These are phyloP conservation scores for Paecilomyces fulvus DNA, from an alignment of 2,329 filamentous ascomycete genomes.

Conservation along the genomic window DNA sequence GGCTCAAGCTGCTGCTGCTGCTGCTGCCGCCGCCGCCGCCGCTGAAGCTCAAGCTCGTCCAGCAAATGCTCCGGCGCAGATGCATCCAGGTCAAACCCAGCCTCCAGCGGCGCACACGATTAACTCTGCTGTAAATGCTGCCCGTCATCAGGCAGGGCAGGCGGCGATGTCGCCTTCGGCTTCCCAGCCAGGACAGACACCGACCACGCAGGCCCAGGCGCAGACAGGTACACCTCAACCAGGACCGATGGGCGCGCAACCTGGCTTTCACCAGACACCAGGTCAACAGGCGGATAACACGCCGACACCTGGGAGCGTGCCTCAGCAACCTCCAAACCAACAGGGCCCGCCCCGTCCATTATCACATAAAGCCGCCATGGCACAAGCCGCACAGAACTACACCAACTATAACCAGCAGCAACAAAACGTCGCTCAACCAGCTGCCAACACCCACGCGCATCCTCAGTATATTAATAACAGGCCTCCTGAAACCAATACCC, in stretches of 20 bases:
- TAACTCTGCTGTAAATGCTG: slow-evolving; percentile 40
- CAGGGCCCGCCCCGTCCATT: slow-evolving; percentile 34
- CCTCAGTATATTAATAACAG: slow-evolving; percentile 36
- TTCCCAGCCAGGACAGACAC: slow-evolving; percentile 23
- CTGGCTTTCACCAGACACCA: slow-evolving; percentile 8
- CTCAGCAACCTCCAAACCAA: slow-evolving; percentile 20
- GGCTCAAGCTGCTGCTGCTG: neutral
- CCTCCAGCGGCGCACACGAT: slow-evolving; percentile 39
- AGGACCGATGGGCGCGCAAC: slow-evolving; percentile 6
- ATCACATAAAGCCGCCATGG: slow-evolving; percentile 39
- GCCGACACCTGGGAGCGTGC: slow-evolving; percentile 20
- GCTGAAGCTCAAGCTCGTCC: slow-evolving; percentile 12
- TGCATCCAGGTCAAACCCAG: slow-evolving; percentile 25
- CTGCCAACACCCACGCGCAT: slow-evolving; percentile 30
- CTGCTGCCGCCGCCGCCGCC: slow-evolving; percentile 10
- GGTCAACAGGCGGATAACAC: slow-evolving; percentile 22
- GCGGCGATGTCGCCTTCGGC: slow-evolving; percentile 28
- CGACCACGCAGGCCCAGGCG: slow-evolving; percentile 19
- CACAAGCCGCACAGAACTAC: slow-evolving; percentile 36
- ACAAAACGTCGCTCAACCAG: slow-evolving; percentile 19
- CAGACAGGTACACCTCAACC: slow-evolving; percentile 16
- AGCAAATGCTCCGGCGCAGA: slow-evolving; percentile 16
- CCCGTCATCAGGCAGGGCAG: slow-evolving; percentile 31
- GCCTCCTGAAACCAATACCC: slow-evolving; percentile 29
- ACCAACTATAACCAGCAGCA: slow-evolving; percentile 25